phyloP scores from a whole-genome alignment of 371 early-diverging fungal genomes.

The Mucor plumbeus region DNA sequence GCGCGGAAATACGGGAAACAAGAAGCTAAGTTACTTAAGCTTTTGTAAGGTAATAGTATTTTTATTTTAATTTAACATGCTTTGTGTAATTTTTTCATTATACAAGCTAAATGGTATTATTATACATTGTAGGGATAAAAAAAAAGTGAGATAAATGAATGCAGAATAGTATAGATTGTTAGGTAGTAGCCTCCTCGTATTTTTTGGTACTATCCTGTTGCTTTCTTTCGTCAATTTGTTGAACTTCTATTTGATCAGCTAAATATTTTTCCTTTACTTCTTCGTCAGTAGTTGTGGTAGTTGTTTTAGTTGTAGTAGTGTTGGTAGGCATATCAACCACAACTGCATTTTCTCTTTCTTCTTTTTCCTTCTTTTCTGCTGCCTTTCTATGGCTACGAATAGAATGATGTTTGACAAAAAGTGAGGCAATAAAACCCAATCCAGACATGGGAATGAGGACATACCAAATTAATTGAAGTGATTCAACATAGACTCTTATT shows the following conservation, averaged over 20 bases:
- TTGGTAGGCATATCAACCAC: neutral
- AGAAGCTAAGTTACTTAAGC: too few relatives aligned
- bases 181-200: neutral
- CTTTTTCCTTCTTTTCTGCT: conserved; percentile 4
- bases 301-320: neutral
- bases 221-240: neutral
- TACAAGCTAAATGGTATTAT: too few relatives aligned
- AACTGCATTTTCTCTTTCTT: neutral
- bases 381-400: conserved; percentile 14
- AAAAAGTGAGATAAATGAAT: neutral
- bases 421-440: conserved; percentile 30
- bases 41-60: too few relatives aligned
- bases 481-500: conserved; percentile 32
- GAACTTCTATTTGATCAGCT: neutral
- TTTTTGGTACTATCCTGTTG: neutral
- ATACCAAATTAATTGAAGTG: conserved; percentile 43
- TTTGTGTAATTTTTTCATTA: too few relatives aligned
- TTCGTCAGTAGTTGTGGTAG: neutral
- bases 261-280: neutral
- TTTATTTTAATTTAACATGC: too few relatives aligned
- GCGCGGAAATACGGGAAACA: too few relatives aligned
- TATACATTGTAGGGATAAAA: neutral
- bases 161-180: neutral
- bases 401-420: conserved; percentile 29
- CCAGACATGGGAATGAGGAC: conserved; percentile 45